Conservation (phyloP, 2,329 filamentous ascomycete species). For the Diaporthe sp. region DNA sequence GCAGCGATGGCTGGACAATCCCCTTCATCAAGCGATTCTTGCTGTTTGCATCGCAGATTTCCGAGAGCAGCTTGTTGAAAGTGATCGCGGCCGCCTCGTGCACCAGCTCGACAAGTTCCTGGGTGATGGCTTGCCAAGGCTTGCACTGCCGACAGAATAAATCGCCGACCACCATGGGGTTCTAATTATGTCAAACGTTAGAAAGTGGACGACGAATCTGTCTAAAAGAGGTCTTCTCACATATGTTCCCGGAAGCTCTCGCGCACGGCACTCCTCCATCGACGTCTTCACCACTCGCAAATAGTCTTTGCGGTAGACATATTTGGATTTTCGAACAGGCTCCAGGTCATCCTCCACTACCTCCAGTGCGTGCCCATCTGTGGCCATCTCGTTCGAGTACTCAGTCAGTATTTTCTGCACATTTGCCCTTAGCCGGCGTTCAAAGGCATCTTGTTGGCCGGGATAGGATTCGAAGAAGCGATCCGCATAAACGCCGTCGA, state of each 20-base stretch:
- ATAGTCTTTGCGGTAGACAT: slow-evolving; percentile 37
- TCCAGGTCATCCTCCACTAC: slow-evolving; percentile 42
- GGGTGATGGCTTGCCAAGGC: slow-evolving; percentile 45
- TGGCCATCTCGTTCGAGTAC: slow-evolving; percentile 44
- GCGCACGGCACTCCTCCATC: slow-evolving; percentile 45
- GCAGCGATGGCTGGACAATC: slow-evolving; percentile 43
- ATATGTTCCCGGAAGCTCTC: slow-evolving; percentile 46
- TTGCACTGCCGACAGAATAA: slow-evolving; percentile 46
- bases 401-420: slow-evolving; percentile 43
- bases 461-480: slow-evolving; percentile 47
- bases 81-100: slow-evolving; percentile 43
- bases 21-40: slow-evolving; percentile 42
- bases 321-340: slow-evolving; percentile 34
- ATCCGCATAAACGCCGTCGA: slow-evolving; percentile 46
- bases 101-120: slow-evolving; percentile 44
- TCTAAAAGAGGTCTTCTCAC: no score
- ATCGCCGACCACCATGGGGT: slow-evolving; percentile 45
- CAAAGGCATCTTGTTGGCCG: slow-evolving; percentile 43
- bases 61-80: slow-evolving; percentile 42
- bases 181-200: slow-evolving; percentile 24
- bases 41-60: slow-evolving; percentile 43
- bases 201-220: background rate
- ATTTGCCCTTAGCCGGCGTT: slow-evolving; percentile 44
- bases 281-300: slow-evolving; percentile 39
- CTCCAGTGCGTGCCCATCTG: slow-evolving; percentile 44